Base-by-base conservation (phyloP, 345 rosid species). In the Euphorbia lathyris region DNA sequence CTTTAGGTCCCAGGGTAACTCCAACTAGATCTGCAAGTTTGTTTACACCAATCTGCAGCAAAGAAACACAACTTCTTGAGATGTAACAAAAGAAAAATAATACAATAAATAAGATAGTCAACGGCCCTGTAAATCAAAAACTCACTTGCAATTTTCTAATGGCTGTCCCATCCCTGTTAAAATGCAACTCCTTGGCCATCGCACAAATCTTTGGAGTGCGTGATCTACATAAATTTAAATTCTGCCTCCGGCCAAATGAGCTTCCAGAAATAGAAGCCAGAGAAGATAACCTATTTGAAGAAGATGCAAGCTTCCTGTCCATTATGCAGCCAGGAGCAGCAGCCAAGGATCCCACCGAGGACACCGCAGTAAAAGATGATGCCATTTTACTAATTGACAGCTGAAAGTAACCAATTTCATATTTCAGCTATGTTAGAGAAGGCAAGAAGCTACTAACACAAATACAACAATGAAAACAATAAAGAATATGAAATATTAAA, bases 1-100 rank as follows among this genome's bases (percentile, higher is more conserved):
- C 97, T 74, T 90, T 90, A 1, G 97, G 99, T 63, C 98, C 99
- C 69, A 90, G 94, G 9, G 98, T 95, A 63, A 92, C 99, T 63
- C 99, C 98, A 48, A 95, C 99, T 48, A 95, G 76, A 78, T 95
- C 98, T 10, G 99, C 99, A 53, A 95, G 99, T 84, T 90, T 92
- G 90, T 95, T 95, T 25, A 92, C 99, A 75, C 99, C 99, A 69
- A 77, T 88, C 99, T 90, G 80, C 65, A 42, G 66, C 57, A 51
- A 48, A 19, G 59, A 59, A 59, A 73, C 48, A 71, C 9, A 22
- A 20, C 65, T 4, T 66, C 51, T 27, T 64, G 20, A 23, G 7
- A n/a, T 26, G 22, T 51, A 47, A 10, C 38, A 22, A 34, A 13
- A 20, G 20, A 42, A 17, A 2, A 0, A 52, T 9, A 17, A 5